These are phyloP conservation scores for Lyophyllum shimeji DNA, from an alignment of 768 basidiomycete species.

Conservation along the genomic window DNA sequence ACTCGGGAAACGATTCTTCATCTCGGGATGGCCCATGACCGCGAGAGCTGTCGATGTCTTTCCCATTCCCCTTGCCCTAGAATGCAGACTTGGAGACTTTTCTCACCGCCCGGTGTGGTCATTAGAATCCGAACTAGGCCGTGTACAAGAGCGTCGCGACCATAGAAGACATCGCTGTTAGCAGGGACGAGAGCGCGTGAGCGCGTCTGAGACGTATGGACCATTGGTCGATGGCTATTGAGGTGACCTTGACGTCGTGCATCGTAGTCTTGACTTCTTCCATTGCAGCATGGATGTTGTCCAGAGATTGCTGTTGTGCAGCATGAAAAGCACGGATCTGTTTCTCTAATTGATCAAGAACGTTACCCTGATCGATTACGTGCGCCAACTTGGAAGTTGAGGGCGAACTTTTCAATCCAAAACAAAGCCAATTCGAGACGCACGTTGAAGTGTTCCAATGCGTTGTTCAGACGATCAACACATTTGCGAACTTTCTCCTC, in stretches of 20 bases:
- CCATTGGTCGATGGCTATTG: background rate
- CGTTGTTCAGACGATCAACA: background rate
- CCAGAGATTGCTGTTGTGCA: background rate
- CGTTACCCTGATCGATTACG: background rate
- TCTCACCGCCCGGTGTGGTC: too few species aligned
- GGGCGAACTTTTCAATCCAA: too few species aligned
- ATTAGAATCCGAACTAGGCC: slow-evolving; percentile 13
- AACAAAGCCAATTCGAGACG: background rate
- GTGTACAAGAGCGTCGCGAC: slow-evolving; percentile 17
- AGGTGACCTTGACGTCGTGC: background rate
- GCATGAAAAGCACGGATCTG: background rate
- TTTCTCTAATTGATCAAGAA: background rate
- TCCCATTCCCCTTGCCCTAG: slow-evolving; percentile 35
- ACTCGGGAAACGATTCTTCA: slow-evolving; percentile 21
- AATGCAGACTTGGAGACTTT: background rate
- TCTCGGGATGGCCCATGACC: slow-evolving; percentile 23
- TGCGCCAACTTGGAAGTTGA: background rate
- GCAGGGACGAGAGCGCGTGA: slow-evolving; percentile 2
- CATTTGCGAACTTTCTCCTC: slow-evolving; percentile 5
- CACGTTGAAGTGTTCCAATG: slow-evolving; percentile 1
- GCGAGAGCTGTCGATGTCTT: slow-evolving; percentile 37
- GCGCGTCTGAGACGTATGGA: background rate
- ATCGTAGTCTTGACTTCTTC: background rate
- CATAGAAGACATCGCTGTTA: slow-evolving; percentile 15
- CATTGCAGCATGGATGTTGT: background rate